Evolutionary conservation across 495 filamentous ascomycete species (phyloP).

Genomic region (Lasiosphaeris hirsuta): DNA sequence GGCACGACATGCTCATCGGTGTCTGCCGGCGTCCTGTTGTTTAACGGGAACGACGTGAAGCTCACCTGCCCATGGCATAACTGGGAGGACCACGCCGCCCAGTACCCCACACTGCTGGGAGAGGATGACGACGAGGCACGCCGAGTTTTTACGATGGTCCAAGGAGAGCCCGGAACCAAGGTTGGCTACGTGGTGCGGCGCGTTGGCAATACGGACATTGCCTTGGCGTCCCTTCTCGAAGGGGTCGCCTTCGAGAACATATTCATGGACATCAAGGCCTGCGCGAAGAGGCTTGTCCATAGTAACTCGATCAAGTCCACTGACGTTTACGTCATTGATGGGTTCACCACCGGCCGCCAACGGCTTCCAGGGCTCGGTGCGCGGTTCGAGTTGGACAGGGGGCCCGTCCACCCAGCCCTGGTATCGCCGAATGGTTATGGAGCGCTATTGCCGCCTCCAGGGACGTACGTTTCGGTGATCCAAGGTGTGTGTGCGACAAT

Average conservation of each 20-base stretch:
- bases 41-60: background rate
- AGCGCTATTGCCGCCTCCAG: no score
- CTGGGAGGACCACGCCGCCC: background rate
- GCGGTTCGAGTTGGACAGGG: no score
- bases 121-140: background rate
- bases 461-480: no score
- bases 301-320: background rate
- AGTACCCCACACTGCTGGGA: background rate
- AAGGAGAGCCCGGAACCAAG: background rate
- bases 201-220: background rate
- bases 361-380: no score
- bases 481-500: no score
- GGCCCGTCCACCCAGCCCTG: no score
- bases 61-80: background rate
- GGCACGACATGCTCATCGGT: no score
- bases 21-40: no score
- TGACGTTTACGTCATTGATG: background rate
- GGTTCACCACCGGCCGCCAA: no score
- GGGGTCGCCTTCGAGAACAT: background rate
- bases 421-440: no score
- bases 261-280: background rate
- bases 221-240: background rate
- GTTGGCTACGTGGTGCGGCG: background rate
- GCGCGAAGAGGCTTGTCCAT: background rate
- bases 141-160: background rate